Evolutionary conservation across 495 filamentous ascomycete species (phyloP).

Genomic region (Cenococcum geophilum): DNA sequence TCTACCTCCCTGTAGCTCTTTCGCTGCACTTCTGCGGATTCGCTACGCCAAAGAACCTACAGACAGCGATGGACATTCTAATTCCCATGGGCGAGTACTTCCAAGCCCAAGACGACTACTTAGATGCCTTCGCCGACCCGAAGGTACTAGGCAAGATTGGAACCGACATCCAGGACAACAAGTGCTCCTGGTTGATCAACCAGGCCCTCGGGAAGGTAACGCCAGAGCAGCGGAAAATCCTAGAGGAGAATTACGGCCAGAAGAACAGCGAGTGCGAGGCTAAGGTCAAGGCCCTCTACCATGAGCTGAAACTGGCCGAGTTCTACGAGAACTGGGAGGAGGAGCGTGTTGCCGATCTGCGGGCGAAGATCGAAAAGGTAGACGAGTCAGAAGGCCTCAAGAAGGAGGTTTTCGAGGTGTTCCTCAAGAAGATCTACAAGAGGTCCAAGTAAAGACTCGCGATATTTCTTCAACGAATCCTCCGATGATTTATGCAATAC

Average conservation of each 20-base stretch:
- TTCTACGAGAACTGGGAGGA: slow-evolving; percentile 87
- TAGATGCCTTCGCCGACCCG: slow-evolving; percentile 92
- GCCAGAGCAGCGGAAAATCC: slow-evolving; percentile 72
- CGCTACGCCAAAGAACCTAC: slow-evolving; percentile 77
- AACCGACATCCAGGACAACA: slow-evolving; percentile 98
- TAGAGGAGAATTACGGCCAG: slow-evolving; percentile 80
- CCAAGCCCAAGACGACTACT: slow-evolving; percentile 97
- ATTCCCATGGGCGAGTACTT: slow-evolving; percentile 99
- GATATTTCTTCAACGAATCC: neutral
- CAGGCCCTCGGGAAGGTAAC: slow-evolving; percentile 73
- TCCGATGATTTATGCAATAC: neutral
- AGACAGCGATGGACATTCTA: slow-evolving; percentile 80
- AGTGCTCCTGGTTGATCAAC: slow-evolving; percentile 97
- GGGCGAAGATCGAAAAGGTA: slow-evolving; percentile 64
- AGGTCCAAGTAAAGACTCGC: slow-evolving; percentile 63
- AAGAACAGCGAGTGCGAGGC: slow-evolving; percentile 77
- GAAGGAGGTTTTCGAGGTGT: slow-evolving; percentile 81
- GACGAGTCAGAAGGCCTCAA: slow-evolving; percentile 84
- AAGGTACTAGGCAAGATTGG: slow-evolving; percentile 93
- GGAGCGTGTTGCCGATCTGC: slow-evolving; percentile 66
- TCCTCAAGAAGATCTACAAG: slow-evolving; percentile 96
- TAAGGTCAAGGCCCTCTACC: slow-evolving; percentile 78
- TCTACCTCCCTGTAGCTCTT: slow-evolving; percentile 96
- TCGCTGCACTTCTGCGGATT: slow-evolving; percentile 74
- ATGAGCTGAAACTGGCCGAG: slow-evolving; percentile 73